These are phyloP conservation scores for Musa beccarii DNA, from an alignment of 176 grass and related monocot genomes.

Conservation along the genomic window DNA sequence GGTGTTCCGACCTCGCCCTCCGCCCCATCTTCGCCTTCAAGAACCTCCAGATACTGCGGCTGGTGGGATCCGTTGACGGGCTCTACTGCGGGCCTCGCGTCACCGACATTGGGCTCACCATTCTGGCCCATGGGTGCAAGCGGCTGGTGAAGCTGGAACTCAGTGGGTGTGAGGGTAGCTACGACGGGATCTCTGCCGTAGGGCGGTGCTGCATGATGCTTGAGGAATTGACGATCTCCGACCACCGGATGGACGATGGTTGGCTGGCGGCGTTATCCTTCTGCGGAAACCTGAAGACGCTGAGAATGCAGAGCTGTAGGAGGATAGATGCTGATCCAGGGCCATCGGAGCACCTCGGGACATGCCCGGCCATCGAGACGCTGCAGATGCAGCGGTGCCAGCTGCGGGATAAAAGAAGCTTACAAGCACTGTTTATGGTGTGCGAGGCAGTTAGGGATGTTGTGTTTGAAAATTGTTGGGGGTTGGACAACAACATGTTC, in stretches of 20 bases:
- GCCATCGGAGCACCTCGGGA: constrained; percentile 61
- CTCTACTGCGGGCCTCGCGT: constrained; percentile 54
- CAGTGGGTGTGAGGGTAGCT: constrained; percentile 71
- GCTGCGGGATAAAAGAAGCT: constrained; percentile 44
- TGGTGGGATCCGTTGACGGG: constrained; percentile 41
- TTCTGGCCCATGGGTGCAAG: constrained; percentile 90
- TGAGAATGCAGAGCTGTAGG: constrained; percentile 52
- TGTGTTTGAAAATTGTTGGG: constrained; percentile 80
- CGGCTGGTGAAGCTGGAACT: constrained; percentile 81
- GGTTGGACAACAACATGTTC: constrained; percentile 83
- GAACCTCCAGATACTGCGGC: constrained; percentile 78
- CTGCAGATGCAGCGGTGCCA: constrained; percentile 75
- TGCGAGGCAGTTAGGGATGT: constrained; percentile 72
- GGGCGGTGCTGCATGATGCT: constrained; percentile 87
- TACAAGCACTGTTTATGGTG: constrained; percentile 73
- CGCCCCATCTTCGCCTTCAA: constrained; percentile 76
- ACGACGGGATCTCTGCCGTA: constrained; percentile 73
- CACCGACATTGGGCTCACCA: constrained; percentile 92
- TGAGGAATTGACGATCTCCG: constrained; percentile 68
- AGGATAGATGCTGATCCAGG: constrained; percentile 76
- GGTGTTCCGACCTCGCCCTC: constrained; percentile 68
- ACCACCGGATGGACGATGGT: constrained; percentile 72
- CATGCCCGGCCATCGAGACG: constrained; percentile 72
- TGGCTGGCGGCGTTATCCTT: constrained; percentile 73
- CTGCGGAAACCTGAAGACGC: constrained; percentile 85